These are phyloP conservation scores for Penicillium arizonense DNA, from an alignment of 495 filamentous ascomycete genomes.

Conservation along the genomic window DNA sequence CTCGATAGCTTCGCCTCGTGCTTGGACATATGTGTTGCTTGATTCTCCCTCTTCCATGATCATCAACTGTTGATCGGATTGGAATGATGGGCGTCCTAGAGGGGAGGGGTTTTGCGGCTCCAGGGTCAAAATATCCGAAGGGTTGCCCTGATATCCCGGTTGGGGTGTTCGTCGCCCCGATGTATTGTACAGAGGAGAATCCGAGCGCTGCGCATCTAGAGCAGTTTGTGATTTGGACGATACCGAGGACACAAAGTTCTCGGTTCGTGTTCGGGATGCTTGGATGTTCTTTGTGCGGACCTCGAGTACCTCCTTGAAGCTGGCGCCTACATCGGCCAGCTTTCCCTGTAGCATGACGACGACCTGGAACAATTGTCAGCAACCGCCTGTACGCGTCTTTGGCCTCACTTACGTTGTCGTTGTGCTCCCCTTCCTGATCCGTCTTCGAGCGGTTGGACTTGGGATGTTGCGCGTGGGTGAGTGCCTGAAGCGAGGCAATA, in stretches of 20 bases:
- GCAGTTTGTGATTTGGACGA: conserved; percentile 73
- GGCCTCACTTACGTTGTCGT: conserved; percentile 69
- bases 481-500: conserved; percentile 74
- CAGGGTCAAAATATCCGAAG: conserved; percentile 76
- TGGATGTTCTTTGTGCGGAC: conserved; percentile 98
- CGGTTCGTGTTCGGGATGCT: conserved; percentile 84
- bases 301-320: conserved; percentile 96
- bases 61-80: conserved; percentile 83
- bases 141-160: conserved; percentile 49
- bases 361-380: conserved; percentile 48
- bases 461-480: conserved; percentile 70
- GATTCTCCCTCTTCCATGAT: conserved; percentile 93
- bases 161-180: conserved; percentile 66
- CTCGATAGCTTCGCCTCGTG: conserved; percentile 93
- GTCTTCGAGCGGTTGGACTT: conserved; percentile 51
- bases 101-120: conserved; percentile 68
- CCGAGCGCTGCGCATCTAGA: conserved; percentile 53
- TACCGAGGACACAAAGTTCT: conserved; percentile 92
- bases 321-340: conserved; percentile 86
- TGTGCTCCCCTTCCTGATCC: conserved; percentile 93
- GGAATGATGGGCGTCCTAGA: conserved; percentile 46
- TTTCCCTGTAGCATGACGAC: conserved; percentile 91
- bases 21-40: conserved; percentile 85
- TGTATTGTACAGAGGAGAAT: conserved; percentile 84
- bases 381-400: background rate